A percentile compares a stretch with the other conserved stretches of the same genome.
Evolutionary conservation across 1,139 yeast species (phyloP).

Genomic region (Casaregolazyma lundiana): DNA sequence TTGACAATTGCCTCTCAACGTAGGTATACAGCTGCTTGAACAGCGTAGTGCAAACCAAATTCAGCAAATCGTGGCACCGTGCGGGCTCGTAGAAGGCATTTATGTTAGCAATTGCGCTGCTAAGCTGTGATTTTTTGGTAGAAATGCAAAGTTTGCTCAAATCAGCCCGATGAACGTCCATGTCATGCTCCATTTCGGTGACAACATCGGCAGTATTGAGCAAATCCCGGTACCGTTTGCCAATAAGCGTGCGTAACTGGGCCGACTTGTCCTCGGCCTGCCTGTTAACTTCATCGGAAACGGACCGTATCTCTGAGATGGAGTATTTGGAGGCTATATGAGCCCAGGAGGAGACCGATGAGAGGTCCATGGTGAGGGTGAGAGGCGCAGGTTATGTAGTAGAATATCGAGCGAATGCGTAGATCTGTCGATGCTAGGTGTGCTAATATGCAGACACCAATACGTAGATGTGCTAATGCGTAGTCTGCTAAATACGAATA

Average conservation of each 20-base stretch:
- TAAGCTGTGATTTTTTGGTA: slow-evolving; percentile 1
- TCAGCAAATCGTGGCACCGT: background rate
- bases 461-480: no score
- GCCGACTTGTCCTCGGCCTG: slow-evolving; percentile 32
- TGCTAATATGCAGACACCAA: no score
- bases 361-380: slow-evolving; percentile 7
- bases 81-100: slow-evolving; percentile 3
- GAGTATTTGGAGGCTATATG: slow-evolving; percentile 25
- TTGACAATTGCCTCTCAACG: slow-evolving; percentile 11
- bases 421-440: no score
- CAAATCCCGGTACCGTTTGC: slow-evolving; percentile 61
- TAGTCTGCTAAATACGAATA: no score
- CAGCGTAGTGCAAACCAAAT: slow-evolving; percentile 1
- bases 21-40: slow-evolving; percentile 8
- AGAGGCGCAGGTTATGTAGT: no score
- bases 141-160: slow-evolving; percentile 5
- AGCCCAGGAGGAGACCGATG: slow-evolving; percentile 22
- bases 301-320: slow-evolving; percentile 24
- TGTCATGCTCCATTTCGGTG: slow-evolving; percentile 44
- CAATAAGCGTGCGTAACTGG: slow-evolving; percentile 56
- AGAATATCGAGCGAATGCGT: no score
- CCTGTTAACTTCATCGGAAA: slow-evolving; percentile 21
- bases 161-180: slow-evolving; percentile 5
- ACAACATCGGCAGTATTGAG: slow-evolving; percentile 67
- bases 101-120: background rate